Evolutionary conservation across 2,329 filamentous ascomycete genomes (phyloP), one percentile per base, ranked within the genome.

Genomic region (Colletotrichum simmondsii): DNA sequence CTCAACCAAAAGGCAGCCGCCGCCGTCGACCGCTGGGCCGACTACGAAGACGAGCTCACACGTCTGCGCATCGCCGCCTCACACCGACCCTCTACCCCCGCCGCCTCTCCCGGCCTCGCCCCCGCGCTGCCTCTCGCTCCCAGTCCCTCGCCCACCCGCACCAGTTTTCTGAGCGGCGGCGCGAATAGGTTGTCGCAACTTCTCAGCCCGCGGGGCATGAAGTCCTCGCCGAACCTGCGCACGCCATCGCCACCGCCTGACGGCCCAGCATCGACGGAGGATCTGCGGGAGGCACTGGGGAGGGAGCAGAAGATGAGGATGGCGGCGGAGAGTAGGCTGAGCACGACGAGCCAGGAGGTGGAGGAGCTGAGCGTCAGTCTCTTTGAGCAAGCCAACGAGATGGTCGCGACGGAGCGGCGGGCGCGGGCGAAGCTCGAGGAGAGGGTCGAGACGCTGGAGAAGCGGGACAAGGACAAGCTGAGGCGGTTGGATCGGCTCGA

Each of bases 301-400:
- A 88, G 89, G 66, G 94, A 96, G 80, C 90, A 93, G 79, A 84
- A 83, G 57, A 86, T 93, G 70, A 90, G 94, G 14, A 85, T 88
- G 52, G 89, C 91, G 64, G 94, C 94, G 1, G 94, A 97, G 83
- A 88, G 88, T 62, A 88, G 90, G 74, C 85, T 94, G 24, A 87
- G 87, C 75, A 89, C 91, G 62, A 92, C 93, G 63, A 92, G 90
- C 78, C 87, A 85, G 14, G 94, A 97, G 84, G 88, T 96, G 24
- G 94, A 96, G 82, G 94, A 97, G 83, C 85, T 97, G 75, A 94
- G 90, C 78, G 92, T 90, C 24, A 89, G 88, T 63, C 84, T 97
- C 66, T 97, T 97, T 80, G 91, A 94, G 83, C 92, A 95, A 84
- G 94, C 94, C 64, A 97, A 97, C 80, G 91, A 95, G 83, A 97